Evolutionary conservation across 2,329 filamentous ascomycete species (phyloP).

Genomic region (Curvularia lunata): DNA sequence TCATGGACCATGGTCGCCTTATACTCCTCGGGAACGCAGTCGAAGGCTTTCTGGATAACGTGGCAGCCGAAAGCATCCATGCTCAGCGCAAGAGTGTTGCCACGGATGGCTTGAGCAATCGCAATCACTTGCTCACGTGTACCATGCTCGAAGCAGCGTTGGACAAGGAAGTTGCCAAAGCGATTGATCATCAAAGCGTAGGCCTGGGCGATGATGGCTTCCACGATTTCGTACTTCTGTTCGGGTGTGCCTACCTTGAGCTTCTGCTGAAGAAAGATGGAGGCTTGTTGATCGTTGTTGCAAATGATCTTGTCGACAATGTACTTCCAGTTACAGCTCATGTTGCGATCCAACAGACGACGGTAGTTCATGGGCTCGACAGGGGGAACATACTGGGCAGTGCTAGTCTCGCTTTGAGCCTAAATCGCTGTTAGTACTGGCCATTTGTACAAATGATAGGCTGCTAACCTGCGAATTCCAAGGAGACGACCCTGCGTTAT

Average conservation of each 20-base stretch:
- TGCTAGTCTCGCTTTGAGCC: slow-evolving; percentile 36
- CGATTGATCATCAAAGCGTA: slow-evolving; percentile 98
- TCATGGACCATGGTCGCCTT: slow-evolving; percentile 99
- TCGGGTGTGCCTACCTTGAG: slow-evolving; percentile 94
- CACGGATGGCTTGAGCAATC: slow-evolving; percentile 92
- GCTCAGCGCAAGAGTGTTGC: slow-evolving; percentile 90
- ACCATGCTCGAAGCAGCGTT: slow-evolving; percentile 98
- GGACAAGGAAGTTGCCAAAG: slow-evolving; percentile 97
- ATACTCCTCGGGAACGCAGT: slow-evolving; percentile 95
- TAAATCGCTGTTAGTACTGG: slow-evolving; percentile 20
- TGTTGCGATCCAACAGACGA: slow-evolving; percentile 89
- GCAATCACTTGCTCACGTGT: slow-evolving; percentile 90
- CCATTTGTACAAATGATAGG: not conserved
- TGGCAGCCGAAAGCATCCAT: slow-evolving; percentile 99
- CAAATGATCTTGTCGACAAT: slow-evolving; percentile 99
- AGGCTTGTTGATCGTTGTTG: slow-evolving; percentile 98
- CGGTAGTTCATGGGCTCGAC: slow-evolving; percentile 96
- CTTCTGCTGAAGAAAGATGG: slow-evolving; percentile 98
- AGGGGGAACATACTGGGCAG: slow-evolving; percentile 75
- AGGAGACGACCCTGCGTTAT: slow-evolving; percentile 41
- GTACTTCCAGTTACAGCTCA: slow-evolving; percentile 99
- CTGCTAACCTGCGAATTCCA: slow-evolving; percentile 49
- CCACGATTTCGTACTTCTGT: slow-evolving; percentile 96
- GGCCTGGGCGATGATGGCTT: slow-evolving; percentile 92
- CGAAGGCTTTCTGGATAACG: slow-evolving; percentile 97